Evolutionary conservation across 805 yeast genomes (phyloP).

Genomic region (Candida insectorum): DNA sequence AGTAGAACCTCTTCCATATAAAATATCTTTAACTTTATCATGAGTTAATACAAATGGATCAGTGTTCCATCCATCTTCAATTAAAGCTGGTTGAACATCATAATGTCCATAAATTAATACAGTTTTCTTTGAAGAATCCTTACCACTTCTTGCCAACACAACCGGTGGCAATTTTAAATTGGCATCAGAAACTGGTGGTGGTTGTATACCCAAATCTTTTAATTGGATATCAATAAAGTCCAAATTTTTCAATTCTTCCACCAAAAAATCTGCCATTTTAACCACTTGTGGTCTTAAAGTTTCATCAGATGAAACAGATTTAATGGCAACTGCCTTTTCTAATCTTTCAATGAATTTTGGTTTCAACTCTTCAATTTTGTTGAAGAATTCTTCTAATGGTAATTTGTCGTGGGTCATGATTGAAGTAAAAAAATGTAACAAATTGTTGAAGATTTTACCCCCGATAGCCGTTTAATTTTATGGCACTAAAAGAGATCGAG

Average conservation of each 20-base stretch:
- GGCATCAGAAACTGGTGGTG: conserved; percentile 76
- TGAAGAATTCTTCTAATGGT: conserved; percentile 46
- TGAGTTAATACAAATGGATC: conserved; percentile 79
- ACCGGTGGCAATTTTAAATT: conserved; percentile 85
- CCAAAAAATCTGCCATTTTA: conserved; percentile 82
- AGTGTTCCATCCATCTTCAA: conserved; percentile 92
- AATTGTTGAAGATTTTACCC: background rate
- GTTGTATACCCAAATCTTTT: conserved; percentile 83
- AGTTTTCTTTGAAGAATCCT: conserved; percentile 78
- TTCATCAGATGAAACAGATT: conserved; percentile 93
- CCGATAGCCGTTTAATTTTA: background rate
- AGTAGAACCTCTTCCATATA: conserved; percentile 92
- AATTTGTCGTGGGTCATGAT: conserved; percentile 39
- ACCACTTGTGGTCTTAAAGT: conserved; percentile 83
- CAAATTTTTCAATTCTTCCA: conserved; percentile 59
- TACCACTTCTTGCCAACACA: conserved; percentile 85
- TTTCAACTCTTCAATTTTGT: conserved; percentile 69
- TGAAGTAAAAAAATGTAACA: too few relatives aligned
- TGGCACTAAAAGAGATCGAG: too few relatives aligned
- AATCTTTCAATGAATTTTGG: conserved; percentile 71
- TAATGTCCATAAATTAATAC: conserved; percentile 94
- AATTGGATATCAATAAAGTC: conserved; percentile 83
- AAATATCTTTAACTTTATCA: conserved; percentile 58
- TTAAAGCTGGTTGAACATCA: conserved; percentile 95
- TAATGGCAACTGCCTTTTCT: conserved; percentile 84